Evolutionary conservation across 2,329 filamentous ascomycete genomes (phyloP), one percentile per base, ranked within the genome.

Genomic region (Incumbomyces delicatus): DNA sequence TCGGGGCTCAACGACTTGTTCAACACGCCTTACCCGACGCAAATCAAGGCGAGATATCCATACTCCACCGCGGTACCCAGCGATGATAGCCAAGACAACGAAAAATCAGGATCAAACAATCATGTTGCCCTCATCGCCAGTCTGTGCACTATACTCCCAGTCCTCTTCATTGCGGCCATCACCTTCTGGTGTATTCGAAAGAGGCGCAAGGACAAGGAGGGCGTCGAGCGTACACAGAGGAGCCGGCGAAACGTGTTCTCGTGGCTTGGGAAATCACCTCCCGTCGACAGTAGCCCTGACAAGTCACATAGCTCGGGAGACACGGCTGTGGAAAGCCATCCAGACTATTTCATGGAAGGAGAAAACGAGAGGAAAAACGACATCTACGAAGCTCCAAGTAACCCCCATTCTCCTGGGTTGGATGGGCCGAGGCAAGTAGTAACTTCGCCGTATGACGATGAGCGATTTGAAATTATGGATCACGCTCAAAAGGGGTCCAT

Each of bases 231-330:
- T 8, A 40, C 37, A 7, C 37, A 40, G 37, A 12, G 18, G 7
- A 40, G 16, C n/a, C 37, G 37, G 6, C 5, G 18, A n/a, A 40
- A 40, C n/a, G 37, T 40, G 5, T 40, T 10, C 8, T 40, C 37
- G 17, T 40, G 37, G 37, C 35, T 40, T 40, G 18, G 37, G 16
- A 40, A 40, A n/a, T 18, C 37, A n/a, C 13, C 37, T 18, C 37
- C 18, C 6, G n/a, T 40, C 27, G 37, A 40, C 18, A 14, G 16
- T 20, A 6, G 6, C 8, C 14, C 37, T 6, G 37, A 40, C 16
- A 40, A 40, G 37, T 40, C 37, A 5, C 5, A 40, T 27, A 8
- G 16, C 27, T 40, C 37, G 14, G 37, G 18, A 5, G 17, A 40
- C 6, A 40, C 37, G 18, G 37, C 37, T 20, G 18, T 40, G 12